These are phyloP conservation scores for Citrus maxima DNA, from an alignment of 345 rosid genomes.

Conservation along the genomic window DNA sequence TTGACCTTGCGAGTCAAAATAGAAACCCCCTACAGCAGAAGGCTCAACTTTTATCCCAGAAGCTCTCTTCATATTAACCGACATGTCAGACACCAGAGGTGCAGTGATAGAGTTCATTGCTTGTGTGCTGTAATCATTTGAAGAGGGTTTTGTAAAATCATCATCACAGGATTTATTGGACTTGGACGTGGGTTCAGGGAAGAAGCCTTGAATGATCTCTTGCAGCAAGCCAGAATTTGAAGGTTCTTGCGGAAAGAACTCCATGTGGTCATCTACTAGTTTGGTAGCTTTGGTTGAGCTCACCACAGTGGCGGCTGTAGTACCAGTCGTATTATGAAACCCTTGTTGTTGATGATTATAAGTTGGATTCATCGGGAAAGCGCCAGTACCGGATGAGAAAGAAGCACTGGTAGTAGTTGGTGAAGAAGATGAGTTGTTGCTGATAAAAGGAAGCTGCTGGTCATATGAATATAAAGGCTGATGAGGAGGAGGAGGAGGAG, in stretches of 20 bases:
- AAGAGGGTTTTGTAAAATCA: neutral
- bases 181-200: slow-evolving; percentile 40
- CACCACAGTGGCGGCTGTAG: too few species aligned
- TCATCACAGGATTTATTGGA: neutral
- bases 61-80: neutral
- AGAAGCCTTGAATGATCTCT: slow-evolving; percentile 72
- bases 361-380: slow-evolving; percentile 1
- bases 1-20: slow-evolving; percentile 9
- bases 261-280: slow-evolving; percentile 10
- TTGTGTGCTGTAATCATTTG: neutral
- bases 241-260: slow-evolving; percentile 49
- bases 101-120: neutral
- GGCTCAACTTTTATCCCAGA: slow-evolving; percentile 13
- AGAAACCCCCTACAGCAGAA: neutral
- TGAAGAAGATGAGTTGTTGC: slow-evolving; percentile 13
- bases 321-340: too few species aligned
- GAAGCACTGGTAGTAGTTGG: neutral
- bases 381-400: neutral
- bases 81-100: slow-evolving; percentile 4
- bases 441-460: slow-evolving; percentile 15
- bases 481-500: too few species aligned
- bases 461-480: too few species aligned
- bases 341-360: too few species aligned
- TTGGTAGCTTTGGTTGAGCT: too few species aligned
- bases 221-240: slow-evolving; percentile 76